These are phyloP conservation scores for Clavispora fructus DNA, from an alignment of 805 yeast genomes.

Conservation along the genomic window DNA sequence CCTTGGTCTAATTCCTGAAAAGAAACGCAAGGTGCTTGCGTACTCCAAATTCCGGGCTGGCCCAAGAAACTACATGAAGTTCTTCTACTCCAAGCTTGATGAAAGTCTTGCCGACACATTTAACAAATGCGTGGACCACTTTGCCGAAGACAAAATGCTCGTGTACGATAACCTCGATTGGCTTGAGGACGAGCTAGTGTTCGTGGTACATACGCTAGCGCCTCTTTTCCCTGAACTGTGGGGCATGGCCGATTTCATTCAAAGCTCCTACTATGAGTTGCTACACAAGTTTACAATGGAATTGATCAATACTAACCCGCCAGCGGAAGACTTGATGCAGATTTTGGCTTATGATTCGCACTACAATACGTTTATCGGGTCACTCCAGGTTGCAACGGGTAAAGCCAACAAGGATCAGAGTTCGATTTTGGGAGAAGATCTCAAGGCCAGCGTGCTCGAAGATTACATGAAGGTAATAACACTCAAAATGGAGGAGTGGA, in stretches of 20 bases:
- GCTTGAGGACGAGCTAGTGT: conserved; percentile 73
- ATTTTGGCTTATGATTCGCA: conserved; percentile 75
- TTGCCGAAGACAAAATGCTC: conserved; percentile 44
- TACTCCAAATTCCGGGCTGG: conserved; percentile 27
- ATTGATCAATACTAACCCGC: conserved; percentile 67
- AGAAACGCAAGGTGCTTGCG: conserved; percentile 15
- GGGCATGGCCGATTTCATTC: conserved; percentile 61
- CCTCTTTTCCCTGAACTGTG: conserved; percentile 67
- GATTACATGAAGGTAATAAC: conserved; percentile 74
- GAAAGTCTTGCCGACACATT: conserved; percentile 64
- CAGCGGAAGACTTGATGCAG: conserved; percentile 66
- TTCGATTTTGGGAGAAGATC: conserved; percentile 64
- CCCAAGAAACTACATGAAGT: conserved; percentile 55
- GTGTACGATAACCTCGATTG: conserved; percentile 72
- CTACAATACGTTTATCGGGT: conserved; percentile 39
- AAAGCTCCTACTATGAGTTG: conserved; percentile 61
- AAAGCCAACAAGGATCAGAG: conserved; percentile 41
- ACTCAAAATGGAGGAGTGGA: conserved; percentile 81
- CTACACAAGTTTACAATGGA: conserved; percentile 59
- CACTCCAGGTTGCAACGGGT: conserved; percentile 21
- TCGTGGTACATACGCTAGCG: conserved; percentile 55
- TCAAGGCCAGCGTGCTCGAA: conserved; percentile 65
- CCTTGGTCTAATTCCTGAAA: conserved; percentile 19
- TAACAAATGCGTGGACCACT: conserved; percentile 55
- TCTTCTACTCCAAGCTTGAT: conserved; percentile 55